A percentile compares a stretch with the other conserved stretches of the same genome.
Evolutionary conservation across 1,139 yeast species (phyloP).

Genomic region (Tardiomyces blankii): DNA sequence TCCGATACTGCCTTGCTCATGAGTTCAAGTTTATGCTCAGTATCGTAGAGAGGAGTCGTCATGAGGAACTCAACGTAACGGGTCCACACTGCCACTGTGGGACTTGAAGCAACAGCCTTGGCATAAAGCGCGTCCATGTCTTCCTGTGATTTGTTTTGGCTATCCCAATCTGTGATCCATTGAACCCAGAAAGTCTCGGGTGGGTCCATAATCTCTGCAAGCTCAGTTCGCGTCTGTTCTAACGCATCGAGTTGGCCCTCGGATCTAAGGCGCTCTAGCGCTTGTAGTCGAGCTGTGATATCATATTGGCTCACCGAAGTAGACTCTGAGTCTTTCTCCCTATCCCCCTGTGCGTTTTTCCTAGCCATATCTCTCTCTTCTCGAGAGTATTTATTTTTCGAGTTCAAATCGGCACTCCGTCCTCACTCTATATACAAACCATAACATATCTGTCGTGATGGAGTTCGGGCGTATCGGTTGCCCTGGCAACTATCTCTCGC

Average conservation of each 20-base stretch:
- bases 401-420: too few species aligned
- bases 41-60: not conserved
- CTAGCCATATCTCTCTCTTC: too few species aligned
- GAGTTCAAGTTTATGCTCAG: not conserved
- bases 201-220: not conserved
- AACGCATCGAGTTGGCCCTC: not conserved
- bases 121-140: not conserved
- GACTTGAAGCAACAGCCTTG: constrained; percentile 1
- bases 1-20: not conserved
- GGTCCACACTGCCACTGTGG: constrained; percentile 1
- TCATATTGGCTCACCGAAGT: not conserved
- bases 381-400: too few species aligned
- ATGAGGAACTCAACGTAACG: not conserved
- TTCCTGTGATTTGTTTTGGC: too few species aligned
- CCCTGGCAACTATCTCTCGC: not conserved
- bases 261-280: not conserved
- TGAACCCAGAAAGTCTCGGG: not conserved
- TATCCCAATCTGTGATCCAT: not conserved
- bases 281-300: not conserved
- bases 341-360: too few species aligned
- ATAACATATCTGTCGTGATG: not conserved
- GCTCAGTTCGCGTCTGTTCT: not conserved
- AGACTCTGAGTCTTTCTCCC: too few species aligned
- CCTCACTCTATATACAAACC: too few species aligned
- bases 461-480: not conserved